Evolutionary conservation across 257 asterid species (phyloP).

Genomic region (Handroanthus guayacan): DNA sequence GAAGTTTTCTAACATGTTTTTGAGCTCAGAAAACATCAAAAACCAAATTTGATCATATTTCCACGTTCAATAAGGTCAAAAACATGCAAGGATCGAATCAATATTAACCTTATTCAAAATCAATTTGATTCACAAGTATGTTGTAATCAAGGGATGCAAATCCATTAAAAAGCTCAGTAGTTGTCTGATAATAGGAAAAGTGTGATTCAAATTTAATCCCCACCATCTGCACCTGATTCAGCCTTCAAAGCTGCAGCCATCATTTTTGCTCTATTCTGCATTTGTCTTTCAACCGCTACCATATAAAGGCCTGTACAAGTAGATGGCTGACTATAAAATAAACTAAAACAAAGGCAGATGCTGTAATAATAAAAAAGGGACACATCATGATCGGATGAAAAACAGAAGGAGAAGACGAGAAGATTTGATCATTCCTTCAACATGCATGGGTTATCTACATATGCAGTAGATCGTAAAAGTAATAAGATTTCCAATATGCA

Average conservation of each 20-base stretch:
- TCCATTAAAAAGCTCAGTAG: constrained; percentile 17
- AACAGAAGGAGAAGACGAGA: not conserved
- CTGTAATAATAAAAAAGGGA: not conserved
- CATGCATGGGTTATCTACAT: no score
- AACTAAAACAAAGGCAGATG: not conserved
- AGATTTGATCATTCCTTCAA: no score
- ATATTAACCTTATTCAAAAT: no score
- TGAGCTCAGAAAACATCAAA: no score
- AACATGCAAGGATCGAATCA: no score
- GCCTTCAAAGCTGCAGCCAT: constrained; percentile 68
- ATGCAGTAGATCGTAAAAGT: no score
- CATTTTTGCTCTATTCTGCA: constrained; percentile 74
- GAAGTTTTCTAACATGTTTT: no score
- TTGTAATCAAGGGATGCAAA: not conserved
- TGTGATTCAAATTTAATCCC: constrained; percentile 41
- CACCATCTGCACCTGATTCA: constrained; percentile 52
- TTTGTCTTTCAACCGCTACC: constrained; percentile 89
- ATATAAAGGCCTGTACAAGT: constrained; percentile 71
- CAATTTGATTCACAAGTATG: no score
- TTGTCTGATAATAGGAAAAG: not conserved
- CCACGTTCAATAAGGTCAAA: no score
- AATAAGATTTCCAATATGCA: no score
- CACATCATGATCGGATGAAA: not conserved
- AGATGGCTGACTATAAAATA: not conserved
- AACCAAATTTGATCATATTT: no score